A percentile compares a stretch with the other conserved stretches of the same genome.
Conservation (phyloP, 2,329 filamentous ascomycete genomes). For the Trichophyton equinum region DNA sequence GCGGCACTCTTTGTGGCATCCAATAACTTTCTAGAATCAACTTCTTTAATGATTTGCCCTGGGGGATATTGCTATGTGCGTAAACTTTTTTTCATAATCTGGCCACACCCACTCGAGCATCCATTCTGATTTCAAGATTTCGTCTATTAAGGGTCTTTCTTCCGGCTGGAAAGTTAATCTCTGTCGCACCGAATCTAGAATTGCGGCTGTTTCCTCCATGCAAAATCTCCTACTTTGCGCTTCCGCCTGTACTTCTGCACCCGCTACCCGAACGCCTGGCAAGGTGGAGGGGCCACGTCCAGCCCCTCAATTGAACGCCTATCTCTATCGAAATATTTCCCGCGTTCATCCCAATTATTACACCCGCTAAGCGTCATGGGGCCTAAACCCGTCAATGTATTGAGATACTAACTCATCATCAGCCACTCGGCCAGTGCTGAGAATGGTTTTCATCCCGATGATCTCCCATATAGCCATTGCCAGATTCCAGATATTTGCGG, state of each 20-base stretch:
- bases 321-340: slow-evolving; percentile 12
- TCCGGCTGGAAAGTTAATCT: slow-evolving; percentile 11
- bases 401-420: too few relatives aligned
- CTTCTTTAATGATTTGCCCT: too few relatives aligned
- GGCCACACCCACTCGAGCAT: slow-evolving; percentile 13
- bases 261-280: slow-evolving; percentile 14
- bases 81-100: neutral
- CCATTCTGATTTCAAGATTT: slow-evolving; percentile 12
- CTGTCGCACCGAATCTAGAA: slow-evolving; percentile 9
- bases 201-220: slow-evolving; percentile 10
- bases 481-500: too few relatives aligned
- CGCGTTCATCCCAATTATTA: slow-evolving; percentile 11
- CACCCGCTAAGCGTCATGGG: too few relatives aligned
- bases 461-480: too few relatives aligned
- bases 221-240: slow-evolving; percentile 9
- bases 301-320: slow-evolving; percentile 10
- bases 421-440: too few relatives aligned
- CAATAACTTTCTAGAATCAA: too few relatives aligned
- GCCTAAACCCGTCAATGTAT: too few relatives aligned
- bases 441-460: too few relatives aligned
- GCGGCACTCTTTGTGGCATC: too few relatives aligned
- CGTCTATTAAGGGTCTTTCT: slow-evolving; percentile 9
- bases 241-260: slow-evolving; percentile 13
- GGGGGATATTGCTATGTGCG: neutral
- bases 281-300: slow-evolving; percentile 13